phyloP scores from a whole-genome alignment of 208 protist genomes.

The Acanthamoeba divionensis region DNA sequence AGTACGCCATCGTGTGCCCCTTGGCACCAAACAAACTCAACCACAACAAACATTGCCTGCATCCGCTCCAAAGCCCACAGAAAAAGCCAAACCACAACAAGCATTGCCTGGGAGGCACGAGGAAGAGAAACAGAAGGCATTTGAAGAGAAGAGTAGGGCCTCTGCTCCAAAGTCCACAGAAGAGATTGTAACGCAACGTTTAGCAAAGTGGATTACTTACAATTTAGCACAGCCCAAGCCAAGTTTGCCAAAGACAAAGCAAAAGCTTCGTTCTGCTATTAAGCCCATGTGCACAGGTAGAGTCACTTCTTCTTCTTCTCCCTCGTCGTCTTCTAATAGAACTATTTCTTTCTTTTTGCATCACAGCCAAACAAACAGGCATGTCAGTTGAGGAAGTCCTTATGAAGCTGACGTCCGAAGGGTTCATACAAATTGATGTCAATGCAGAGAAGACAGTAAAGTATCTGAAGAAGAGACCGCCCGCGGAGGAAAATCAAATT shows the following conservation, averaged over 20 bases:
- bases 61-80: not conserved
- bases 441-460: not conserved
- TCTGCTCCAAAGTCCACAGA: not conserved
- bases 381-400: not conserved
- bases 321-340: not conserved
- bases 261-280: not conserved
- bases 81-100: not conserved
- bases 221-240: not conserved
- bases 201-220: not conserved
- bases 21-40: not conserved
- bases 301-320: not conserved
- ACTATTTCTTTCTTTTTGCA: not conserved
- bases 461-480: constrained; percentile 22
- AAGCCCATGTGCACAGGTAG: constrained; percentile 15
- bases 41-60: no score
- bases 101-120: not conserved
- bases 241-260: constrained; percentile 14
- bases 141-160: not conserved
- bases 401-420: not conserved
- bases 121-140: not conserved
- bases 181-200: no score
- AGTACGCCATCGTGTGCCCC: constrained; percentile 2
- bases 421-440: not conserved
- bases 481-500: not conserved
- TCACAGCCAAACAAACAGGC: not conserved